Base-by-base conservation (phyloP, 2,329 filamentous ascomycete species). In the Talaromyces verruculosus region DNA sequence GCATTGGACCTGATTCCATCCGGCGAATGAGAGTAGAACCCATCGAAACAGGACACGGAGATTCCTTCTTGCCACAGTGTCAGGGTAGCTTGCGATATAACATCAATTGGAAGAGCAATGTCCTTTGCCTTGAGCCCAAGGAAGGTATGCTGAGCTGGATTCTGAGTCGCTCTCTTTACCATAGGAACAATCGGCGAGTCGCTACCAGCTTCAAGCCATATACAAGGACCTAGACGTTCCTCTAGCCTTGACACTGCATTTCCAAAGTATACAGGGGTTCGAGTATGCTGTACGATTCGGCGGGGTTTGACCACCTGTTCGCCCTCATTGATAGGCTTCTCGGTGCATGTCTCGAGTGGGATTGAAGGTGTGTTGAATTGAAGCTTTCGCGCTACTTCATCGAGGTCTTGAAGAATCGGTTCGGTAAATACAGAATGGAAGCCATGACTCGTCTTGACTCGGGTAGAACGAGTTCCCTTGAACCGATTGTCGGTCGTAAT, bases 41-140 rank as follows among this genome's bases (percentile, higher is more conserved):
- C 37, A 8, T 47, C n/a, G 28, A 59, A 65, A n/a, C 49, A 65
- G 10, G 43, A 61, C 5, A 45, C 47, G 6, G 43, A 35, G 1
- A 65, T 59, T 39, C 63, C 63, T 61, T 65, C 63, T 43, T 59
- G 43, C 63, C 63, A 65, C 11, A 65, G n/a, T 17, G 11, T 61
- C 8, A 59, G 13, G 11, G 11, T 61, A 19, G 57, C 60, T 25
- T 51, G 57, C 2, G 63, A 53, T 22, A 65, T 51, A 25, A 55
- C 33, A 41, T 49, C 30, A 22, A 39, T 53, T 22, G 63, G 45
- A 22, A 39, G 37, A 51, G 45, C 57, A 25, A 8, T 19, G n/a
- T 55, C 57, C 17, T 65, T 51, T 1, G 63, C 30, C 37, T 55
- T 65, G 7, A 61, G 28, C 7, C 41, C 45, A 11, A 65, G 30